These are phyloP conservation scores for Brettanomyces sp. DNA, from an alignment of 805 yeast genomes.

Conservation along the genomic window DNA sequence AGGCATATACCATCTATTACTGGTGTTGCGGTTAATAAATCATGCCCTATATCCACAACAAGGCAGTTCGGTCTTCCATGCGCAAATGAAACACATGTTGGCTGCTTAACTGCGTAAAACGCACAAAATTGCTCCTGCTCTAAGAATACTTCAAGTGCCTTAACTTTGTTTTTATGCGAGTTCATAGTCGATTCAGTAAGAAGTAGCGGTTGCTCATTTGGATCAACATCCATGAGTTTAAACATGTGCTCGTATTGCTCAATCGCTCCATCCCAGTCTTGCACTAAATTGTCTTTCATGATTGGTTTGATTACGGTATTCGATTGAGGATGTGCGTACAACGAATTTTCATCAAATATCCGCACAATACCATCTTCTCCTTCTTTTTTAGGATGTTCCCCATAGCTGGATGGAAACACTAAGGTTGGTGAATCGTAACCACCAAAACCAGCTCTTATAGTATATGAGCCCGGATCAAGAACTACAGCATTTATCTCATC, in stretches of 20 bases:
- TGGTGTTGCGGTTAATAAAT: constrained; percentile 66
- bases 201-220: constrained; percentile 63
- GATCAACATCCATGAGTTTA: constrained; percentile 41
- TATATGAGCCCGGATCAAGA: constrained; percentile 80
- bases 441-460: constrained; percentile 82
- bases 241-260: constrained; percentile 65
- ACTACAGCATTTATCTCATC: constrained; percentile 91
- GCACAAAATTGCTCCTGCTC: constrained; percentile 73
- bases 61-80: constrained; percentile 82
- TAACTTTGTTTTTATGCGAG: constrained; percentile 51
- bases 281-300: constrained; percentile 49
- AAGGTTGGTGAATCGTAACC: constrained; percentile 85
- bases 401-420: constrained; percentile 61
- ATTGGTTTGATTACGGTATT: constrained; percentile 47
- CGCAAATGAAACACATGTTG: constrained; percentile 84
- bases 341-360: constrained; percentile 22
- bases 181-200: constrained; percentile 89
- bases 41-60: constrained; percentile 82
- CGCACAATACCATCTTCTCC: constrained; percentile 4
- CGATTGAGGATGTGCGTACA: constrained; percentile 35
- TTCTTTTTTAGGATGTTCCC: constrained; percentile 9
- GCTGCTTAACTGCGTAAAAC: constrained; percentile 67
- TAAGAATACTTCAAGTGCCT: constrained; percentile 60
- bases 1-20: constrained; percentile 76
- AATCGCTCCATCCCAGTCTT: constrained; percentile 80